Base-by-base conservation (phyloP, 2,329 filamentous ascomycete species). In the Nectriaceae sp. region DNA sequence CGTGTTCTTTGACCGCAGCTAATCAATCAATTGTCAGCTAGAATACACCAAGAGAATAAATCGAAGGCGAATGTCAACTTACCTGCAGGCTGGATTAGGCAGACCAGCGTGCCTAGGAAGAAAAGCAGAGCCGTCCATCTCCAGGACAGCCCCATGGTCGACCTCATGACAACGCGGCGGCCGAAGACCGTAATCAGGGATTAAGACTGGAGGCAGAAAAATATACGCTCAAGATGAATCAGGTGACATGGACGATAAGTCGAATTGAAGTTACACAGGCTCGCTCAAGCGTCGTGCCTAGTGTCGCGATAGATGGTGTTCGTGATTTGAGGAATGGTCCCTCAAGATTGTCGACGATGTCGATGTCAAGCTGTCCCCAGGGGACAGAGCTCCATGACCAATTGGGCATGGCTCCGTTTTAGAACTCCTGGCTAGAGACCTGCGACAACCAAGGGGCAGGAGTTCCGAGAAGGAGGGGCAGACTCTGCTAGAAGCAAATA, bases 1-100 rank as follows among this genome's bases (percentile, higher is more conserved):
- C 92, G 63, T 96, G 85, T 67, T 96, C 88, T 75, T 99, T 99
- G 44, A 99, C 94, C 62, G 83, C 79, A 56, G 82, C 91, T 96
- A 59, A 11, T 21, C n/a, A n/a, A n/a, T 35, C 6, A 35, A 52
- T 45, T 46, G 54, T 65, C 38, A 68, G 56, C 29, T 24, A 33
- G 10, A 18, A 4, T 2, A 18, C 15, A 15, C 42, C 8, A 20
- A 22, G 19, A n/a, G 5, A 37, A 13, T 3, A 5, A 18, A 16
- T 2, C 16, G 2, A 11, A 19, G 2, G 22, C 15, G 1, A 19
- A 11, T n/a, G 11, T 15, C 4, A 11, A 45, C 82, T 68, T 75
- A 89, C 88, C 77, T 72, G 81, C 80, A 64, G 85, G 82, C 41
- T 79, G 78, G 57, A 89, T 71, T 22, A 90, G 68, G 60, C 76